Conservation (phyloP, 2,329 filamentous ascomycete species). For the Penicillium sp. region DNA sequence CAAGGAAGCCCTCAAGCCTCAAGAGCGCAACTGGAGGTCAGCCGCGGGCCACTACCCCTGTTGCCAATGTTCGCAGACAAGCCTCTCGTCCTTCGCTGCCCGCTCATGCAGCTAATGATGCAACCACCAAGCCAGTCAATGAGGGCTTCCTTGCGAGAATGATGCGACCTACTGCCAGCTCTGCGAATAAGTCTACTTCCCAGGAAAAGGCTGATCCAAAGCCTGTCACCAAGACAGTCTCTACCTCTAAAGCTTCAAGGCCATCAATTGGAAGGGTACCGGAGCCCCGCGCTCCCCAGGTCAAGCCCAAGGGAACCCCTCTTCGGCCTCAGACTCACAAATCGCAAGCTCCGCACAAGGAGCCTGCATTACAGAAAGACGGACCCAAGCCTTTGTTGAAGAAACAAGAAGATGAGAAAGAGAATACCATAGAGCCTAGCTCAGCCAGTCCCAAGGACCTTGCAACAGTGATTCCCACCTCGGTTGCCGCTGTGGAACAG, state of each 20-base stretch:
- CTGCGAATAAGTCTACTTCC: constrained; percentile 49
- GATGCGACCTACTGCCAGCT: constrained; percentile 54
- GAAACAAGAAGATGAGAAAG: constrained; percentile 20
- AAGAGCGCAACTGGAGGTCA: constrained; percentile 27
- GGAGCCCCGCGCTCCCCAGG: constrained; percentile 18
- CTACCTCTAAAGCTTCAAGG: constrained; percentile 22
- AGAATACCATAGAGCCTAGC: constrained; percentile 15
- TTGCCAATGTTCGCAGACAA: constrained; percentile 31
- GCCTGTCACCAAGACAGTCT: constrained; percentile 36
- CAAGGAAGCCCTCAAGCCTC: constrained; percentile 40
- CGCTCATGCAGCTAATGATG: constrained; percentile 30
- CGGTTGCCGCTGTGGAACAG: constrained; percentile 7
- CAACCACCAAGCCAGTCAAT: constrained; percentile 40
- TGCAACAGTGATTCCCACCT: not conserved
- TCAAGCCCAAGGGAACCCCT: constrained; percentile 18
- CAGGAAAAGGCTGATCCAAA: constrained; percentile 48
- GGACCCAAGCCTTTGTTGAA: constrained; percentile 7
- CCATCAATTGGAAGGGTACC: constrained; percentile 26
- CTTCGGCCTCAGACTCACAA: constrained; percentile 26
- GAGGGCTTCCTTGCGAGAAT: constrained; percentile 52
- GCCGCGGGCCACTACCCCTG: constrained; percentile 25
- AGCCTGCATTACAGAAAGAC: not conserved
- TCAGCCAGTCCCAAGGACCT: constrained; percentile 12
- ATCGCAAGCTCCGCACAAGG: constrained; percentile 15
- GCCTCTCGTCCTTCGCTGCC: constrained; percentile 35